phyloP scores from a whole-genome alignment of 371 early-diverging fungal species.

The Mucor lusitanicus region DNA sequence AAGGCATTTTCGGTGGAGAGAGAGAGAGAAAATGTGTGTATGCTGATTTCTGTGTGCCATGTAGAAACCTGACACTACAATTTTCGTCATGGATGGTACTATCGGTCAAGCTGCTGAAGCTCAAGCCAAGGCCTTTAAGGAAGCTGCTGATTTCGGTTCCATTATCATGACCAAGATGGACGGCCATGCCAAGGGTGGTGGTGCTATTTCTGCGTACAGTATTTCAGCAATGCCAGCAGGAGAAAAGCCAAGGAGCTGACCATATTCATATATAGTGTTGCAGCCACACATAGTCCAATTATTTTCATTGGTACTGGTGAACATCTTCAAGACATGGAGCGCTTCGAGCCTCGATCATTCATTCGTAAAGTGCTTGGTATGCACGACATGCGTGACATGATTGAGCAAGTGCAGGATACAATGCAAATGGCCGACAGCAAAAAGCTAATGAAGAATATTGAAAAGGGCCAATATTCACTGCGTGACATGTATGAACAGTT shows the following conservation, averaged over 20 bases:
- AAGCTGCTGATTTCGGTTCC: slow-evolving; percentile 96
- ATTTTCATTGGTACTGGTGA: slow-evolving; percentile 99
- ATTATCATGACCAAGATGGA: slow-evolving; percentile 99
- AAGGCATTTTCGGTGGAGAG: not conserved
- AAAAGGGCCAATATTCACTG: slow-evolving; percentile 91
- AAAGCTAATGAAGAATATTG: slow-evolving; percentile 92
- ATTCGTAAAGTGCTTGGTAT: slow-evolving; percentile 96
- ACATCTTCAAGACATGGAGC: slow-evolving; percentile 96
- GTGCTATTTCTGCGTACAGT: slow-evolving; percentile 96
- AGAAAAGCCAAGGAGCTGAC: not conserved
- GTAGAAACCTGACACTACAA: slow-evolving; percentile 87
- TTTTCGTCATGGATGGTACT: slow-evolving; percentile 99
- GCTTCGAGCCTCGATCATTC: slow-evolving; percentile 94
- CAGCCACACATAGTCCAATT: slow-evolving; percentile 97
- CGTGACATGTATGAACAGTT: slow-evolving; percentile 98
- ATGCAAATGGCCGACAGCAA: slow-evolving; percentile 87
- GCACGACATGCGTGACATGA: slow-evolving; percentile 95
- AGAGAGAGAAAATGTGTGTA: not conserved
- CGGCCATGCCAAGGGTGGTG: slow-evolving; percentile 99
- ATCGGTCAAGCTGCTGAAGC: slow-evolving; percentile 99
- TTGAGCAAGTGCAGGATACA: slow-evolving; percentile 90
- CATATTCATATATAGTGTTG: slow-evolving; percentile 65
- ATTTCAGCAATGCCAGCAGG: not conserved
- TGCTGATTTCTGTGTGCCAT: not conserved
- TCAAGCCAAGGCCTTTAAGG: slow-evolving; percentile 96